These are phyloP conservation scores for Cicer cuneatum DNA, from an alignment of 306 rosid genomes.

Conservation along the genomic window DNA sequence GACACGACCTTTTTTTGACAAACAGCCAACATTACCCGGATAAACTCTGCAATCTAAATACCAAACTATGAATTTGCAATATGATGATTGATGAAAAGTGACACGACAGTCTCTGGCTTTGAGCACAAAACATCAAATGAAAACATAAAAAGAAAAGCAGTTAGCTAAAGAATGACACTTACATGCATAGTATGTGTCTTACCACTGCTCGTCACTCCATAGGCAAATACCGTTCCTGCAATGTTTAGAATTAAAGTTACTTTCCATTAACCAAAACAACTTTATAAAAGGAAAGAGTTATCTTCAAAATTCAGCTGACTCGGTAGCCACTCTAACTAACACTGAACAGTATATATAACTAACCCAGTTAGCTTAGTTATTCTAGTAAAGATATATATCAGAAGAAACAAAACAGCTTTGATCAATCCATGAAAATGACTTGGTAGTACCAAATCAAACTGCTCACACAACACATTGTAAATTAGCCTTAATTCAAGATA, in stretches of 20 bases:
- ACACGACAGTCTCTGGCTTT: not conserved
- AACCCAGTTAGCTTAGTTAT: constrained; percentile 14
- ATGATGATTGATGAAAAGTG: constrained; percentile 17
- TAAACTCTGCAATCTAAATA: constrained; percentile 6
- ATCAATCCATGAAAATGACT: constrained; percentile 16
- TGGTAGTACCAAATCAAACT: constrained; percentile 22
- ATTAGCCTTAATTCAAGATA: constrained; percentile 14
- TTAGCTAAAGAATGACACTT: constrained; percentile 50
- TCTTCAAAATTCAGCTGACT: constrained; percentile 39
- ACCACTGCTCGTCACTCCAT: constrained; percentile 99
- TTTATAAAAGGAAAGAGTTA: constrained; percentile 5
- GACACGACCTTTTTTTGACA: not conserved
- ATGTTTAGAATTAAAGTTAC: constrained; percentile 42
- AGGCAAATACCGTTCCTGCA: constrained; percentile 98
- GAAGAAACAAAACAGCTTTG: constrained; percentile 3
- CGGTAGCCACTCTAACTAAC: constrained; percentile 26
- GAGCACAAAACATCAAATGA: constrained; percentile 29
- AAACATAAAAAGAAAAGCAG: constrained; percentile 23
- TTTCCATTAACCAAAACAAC: not conserved
- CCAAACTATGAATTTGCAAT: constrained; percentile 30
- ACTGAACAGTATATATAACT: constrained; percentile 11
- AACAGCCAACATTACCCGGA: constrained; percentile 12
- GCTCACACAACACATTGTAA: constrained; percentile 16
- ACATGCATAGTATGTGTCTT: constrained; percentile 99
- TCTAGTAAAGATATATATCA: constrained; percentile 23